Base-by-base conservation (phyloP, 163 green algal species). In the Scenedesmus sp. region DNA sequence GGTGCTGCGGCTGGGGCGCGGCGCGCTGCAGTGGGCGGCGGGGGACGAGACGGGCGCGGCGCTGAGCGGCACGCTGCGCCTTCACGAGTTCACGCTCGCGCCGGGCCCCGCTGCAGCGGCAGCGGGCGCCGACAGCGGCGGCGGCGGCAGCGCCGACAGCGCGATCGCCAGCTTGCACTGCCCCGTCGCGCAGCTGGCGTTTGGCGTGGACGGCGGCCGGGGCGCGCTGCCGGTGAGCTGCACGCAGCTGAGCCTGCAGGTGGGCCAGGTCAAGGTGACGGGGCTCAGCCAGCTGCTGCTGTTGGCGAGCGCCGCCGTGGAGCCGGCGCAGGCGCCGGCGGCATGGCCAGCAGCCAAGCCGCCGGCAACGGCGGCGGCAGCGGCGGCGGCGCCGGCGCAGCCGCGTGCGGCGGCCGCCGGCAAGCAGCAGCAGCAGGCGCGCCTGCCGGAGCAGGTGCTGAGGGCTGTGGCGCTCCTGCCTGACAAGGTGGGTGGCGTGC, bases 241-340 rank as follows among this genome's bases (percentile, higher is more conserved):
- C 71, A 72, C 45, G 6, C 18, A 51, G 20, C 58, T 80, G 11
- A 18, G 24, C 10, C 18, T 80, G 58, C 71, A 72, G 31, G 31
- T 80, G 4, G 45, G 60, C 20, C 29, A 53, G 29, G 22, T 71
- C 1, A 70, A 60, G 51, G 45, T 53, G 4, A 5, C 26, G 20
- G 45, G 58, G 4, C 26, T 42, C n/a, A 80, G 71, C 28, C 47
- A 80, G 58, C 58, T 80, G 36, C 4, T 80, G 58, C 2, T 80
- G 45, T 18, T 63, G 45, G 71, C 36, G 29, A n/a, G 39, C 6
- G 28, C 56, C 33, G 57, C 44, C 65, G 28, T 63, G 24, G 9
- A 60, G 53, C 53, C 24, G 6, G 5, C 53, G 5, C 6, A 26
- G 6, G 22, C 24, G 53, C 10, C 53, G n/a, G 9, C 24, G 7